phyloP scores from a whole-genome alignment of 2,329 filamentous ascomycete genomes.

The Ascocoryne sarcoides region DNA sequence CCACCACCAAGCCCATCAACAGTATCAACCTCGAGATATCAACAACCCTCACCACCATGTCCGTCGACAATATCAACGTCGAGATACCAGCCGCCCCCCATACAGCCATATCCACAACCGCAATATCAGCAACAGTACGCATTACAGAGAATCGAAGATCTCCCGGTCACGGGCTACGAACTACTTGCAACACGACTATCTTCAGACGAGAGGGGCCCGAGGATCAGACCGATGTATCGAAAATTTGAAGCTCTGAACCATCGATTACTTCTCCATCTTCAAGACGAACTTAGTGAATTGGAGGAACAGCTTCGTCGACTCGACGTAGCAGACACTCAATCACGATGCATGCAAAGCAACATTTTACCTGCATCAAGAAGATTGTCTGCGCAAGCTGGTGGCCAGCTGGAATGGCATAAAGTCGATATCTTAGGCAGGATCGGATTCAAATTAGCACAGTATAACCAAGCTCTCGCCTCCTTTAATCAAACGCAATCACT shows the following conservation, averaged over 20 bases:
- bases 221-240: slow-evolving; percentile 59
- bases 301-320: slow-evolving; percentile 67
- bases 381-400: slow-evolving; percentile 40
- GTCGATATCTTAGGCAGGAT: slow-evolving; percentile 54
- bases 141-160: slow-evolving; percentile 27
- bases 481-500: slow-evolving; percentile 46
- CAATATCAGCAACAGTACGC: background rate
- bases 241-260: slow-evolving; percentile 78
- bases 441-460: slow-evolving; percentile 57
- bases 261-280: slow-evolving; percentile 70
- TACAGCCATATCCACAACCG: background rate
- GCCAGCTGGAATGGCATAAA: slow-evolving; percentile 50
- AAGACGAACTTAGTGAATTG: slow-evolving; percentile 74
- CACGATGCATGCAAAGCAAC: slow-evolving; percentile 22
- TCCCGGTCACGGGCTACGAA: slow-evolving; percentile 51
- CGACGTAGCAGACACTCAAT: slow-evolving; percentile 50
- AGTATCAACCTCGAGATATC: background rate
- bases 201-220: slow-evolving; percentile 10
- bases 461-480: slow-evolving; percentile 53
- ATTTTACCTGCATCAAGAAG: slow-evolving; percentile 52
- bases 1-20: slow-evolving; percentile 11
- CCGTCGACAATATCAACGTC: background rate
- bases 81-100: too few relatives aligned
- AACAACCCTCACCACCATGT: background rate
- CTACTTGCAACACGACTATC: slow-evolving; percentile 49